Percentiles rank a stretch among this genome's conserved stretches.
Conservation (phyloP, 2,329 filamentous ascomycete species). For the Exutisphaerella laricina region DNA sequence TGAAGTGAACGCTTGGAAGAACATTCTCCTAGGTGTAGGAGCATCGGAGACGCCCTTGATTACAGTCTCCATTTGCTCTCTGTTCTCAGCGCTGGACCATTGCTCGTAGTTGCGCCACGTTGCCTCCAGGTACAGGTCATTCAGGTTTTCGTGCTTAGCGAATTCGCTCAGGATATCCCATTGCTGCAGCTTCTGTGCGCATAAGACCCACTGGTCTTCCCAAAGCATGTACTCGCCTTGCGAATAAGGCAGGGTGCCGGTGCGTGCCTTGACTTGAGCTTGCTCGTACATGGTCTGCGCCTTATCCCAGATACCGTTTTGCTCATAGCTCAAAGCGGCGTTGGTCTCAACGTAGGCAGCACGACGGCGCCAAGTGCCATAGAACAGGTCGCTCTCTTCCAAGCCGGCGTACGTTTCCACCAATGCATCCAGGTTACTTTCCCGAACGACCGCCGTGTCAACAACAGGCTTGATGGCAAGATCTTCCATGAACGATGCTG, state of each 20-base stretch:
- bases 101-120: conserved; percentile 94
- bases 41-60: conserved; percentile 98
- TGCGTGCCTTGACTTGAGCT: conserved; percentile 94
- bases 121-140: conserved; percentile 89
- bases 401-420: conserved; percentile 85
- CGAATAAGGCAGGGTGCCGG: conserved; percentile 91
- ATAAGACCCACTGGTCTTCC: conserved; percentile 99
- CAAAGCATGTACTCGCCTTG: conserved; percentile 97
- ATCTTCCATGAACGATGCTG: conserved; percentile 82
- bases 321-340: conserved; percentile 92
- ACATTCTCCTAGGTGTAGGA: conserved; percentile 84
- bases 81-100: conserved; percentile 80
- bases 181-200: conserved; percentile 95
- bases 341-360: conserved; percentile 98
- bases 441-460: conserved; percentile 76
- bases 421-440: conserved; percentile 94
- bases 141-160: conserved; percentile 97
- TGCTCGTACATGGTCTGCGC: conserved; percentile 95
- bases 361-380: conserved; percentile 90
- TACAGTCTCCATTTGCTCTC: conserved; percentile 83
- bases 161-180: conserved; percentile 98
- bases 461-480: conserved; percentile 76
- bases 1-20: conserved; percentile 98
- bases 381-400: conserved; percentile 95
- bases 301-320: conserved; percentile 99